Conservation (phyloP, 2,329 filamentous ascomycete genomes). For the Neobulgaria alba region DNA sequence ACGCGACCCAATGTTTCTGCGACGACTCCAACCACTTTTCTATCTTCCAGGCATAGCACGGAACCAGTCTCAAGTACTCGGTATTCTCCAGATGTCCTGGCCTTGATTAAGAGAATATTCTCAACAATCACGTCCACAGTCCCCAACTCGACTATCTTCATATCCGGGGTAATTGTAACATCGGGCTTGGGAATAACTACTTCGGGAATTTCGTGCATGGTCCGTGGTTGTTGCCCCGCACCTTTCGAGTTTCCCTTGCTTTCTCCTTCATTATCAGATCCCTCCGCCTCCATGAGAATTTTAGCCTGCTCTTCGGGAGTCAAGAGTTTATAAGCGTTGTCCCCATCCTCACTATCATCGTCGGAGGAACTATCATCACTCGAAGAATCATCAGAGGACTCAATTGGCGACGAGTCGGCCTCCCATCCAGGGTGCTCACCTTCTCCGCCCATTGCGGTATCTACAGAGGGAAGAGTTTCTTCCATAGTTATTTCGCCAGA, state of each 20-base stretch:
- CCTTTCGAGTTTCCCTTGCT: conserved; percentile 36
- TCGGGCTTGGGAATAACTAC: conserved; percentile 64
- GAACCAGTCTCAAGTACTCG: conserved; percentile 79
- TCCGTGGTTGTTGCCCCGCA: conserved; percentile 50
- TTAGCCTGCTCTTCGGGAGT: conserved; percentile 75
- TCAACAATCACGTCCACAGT: conserved; percentile 69
- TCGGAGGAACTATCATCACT: conserved; percentile 47
- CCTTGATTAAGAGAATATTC: conserved; percentile 70
- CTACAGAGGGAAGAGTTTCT: not conserved
- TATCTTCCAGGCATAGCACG: conserved; percentile 68
- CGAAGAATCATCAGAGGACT: conserved; percentile 52
- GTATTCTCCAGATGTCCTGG: conserved; percentile 69
- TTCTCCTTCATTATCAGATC: conserved; percentile 66
- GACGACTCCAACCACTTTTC: conserved; percentile 72
- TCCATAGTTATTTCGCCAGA: not conserved
- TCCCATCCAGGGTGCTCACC: conserved; percentile 78
- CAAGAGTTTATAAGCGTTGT: conserved; percentile 61
- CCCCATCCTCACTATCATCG: conserved; percentile 42
- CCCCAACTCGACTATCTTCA: conserved; percentile 69
- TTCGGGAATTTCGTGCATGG: conserved; percentile 69
- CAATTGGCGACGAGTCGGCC: conserved; percentile 66
- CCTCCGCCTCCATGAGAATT: conserved; percentile 76
- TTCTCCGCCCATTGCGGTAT: conserved; percentile 7
- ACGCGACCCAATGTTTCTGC: conserved; percentile 81
- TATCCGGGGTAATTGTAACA: conserved; percentile 66